Evolutionary conservation across 108 stramenopile species (phyloP), one percentile per base, ranked within the genome.

Genomic region (Thalassiosira profunda): DNA sequence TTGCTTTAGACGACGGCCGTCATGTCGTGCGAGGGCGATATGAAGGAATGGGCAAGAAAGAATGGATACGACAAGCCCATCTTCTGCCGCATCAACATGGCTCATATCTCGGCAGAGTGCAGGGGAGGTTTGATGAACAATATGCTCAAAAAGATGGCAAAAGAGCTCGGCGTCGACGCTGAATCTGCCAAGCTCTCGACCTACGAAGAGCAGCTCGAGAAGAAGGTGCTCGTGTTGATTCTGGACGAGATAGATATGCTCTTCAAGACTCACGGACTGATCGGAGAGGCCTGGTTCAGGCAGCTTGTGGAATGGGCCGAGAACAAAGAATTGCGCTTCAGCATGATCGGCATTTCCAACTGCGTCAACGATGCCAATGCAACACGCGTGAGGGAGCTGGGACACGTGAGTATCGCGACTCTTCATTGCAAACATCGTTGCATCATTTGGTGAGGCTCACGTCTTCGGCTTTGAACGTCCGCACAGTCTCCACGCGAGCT

Each of bases 311-410:
- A 42, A 0, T 85, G 67, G 68, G 76, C 84, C 2, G 45, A 49
- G 15, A 58, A 84, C 18, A 46, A 47, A 33, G 62, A 74, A 7
- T 38, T 76, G 23, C n/a, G 47, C 17, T 76, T 93, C 12, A 84
- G 79, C 23, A 18, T 93, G 58, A 83, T 93, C 64, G 92, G 89
- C 18, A 89, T 93, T 56, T 90, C 89, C n/a, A 93, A 93, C 53
- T 81, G 83, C 15, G 63, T 88, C 9, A 83, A 72, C 23, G 83
- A 86, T 51, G 40, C 18, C 0, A 77, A 57, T 68, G 72, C 81
- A 14, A 48, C 30, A 6, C 64, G 74, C 6, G 62, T 93, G n/a
- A 47, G 69, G 35, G 52, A 84, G 15, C 58, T 86, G 40, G 82
- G 80, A 31, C 59, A 84, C 67, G 90, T 91, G 72, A 79, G 87